phyloP scores from a whole-genome alignment of 2,329 filamentous ascomycete genomes.

The Gaeumannomyces tritici region DNA sequence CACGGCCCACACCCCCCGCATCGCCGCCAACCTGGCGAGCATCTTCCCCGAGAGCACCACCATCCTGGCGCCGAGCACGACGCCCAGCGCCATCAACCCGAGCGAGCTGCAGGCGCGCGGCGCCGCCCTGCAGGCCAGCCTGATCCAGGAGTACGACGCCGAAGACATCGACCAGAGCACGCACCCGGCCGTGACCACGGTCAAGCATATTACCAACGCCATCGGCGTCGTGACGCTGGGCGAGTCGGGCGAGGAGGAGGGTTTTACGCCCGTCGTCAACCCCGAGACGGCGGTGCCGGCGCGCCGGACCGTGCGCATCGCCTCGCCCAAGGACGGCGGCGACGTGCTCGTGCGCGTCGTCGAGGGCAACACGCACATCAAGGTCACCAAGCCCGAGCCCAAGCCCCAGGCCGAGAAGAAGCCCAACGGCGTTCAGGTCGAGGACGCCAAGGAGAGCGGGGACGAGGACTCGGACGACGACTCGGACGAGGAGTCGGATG shows the following conservation, averaged over 20 bases:
- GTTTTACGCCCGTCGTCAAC: constrained; percentile 73
- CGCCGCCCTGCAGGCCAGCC: constrained; percentile 87
- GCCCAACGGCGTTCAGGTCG: constrained; percentile 43
- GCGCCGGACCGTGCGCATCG: constrained; percentile 71
- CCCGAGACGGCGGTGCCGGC: constrained; percentile 86
- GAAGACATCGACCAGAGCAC: constrained; percentile 94
- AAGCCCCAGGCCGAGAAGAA: constrained; percentile 56
- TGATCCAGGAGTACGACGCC: constrained; percentile 89
- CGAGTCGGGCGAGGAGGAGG: constrained; percentile 45
- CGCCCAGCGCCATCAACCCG: constrained; percentile 74
- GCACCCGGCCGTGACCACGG: constrained; percentile 88
- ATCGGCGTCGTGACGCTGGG: constrained; percentile 72
- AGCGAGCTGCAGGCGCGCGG: constrained; percentile 83
- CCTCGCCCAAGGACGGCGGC: constrained; percentile 69
- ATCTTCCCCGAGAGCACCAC: constrained; percentile 75
- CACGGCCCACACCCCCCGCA: constrained; percentile 85
- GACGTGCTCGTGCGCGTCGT: constrained; percentile 82
- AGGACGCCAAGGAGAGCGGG: constrained; percentile 59
- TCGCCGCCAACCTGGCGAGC: constrained; percentile 67
- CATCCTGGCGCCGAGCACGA: constrained; percentile 77
- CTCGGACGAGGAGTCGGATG: constrained; percentile 53
- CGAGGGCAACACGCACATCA: constrained; percentile 85
- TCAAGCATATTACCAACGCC: constrained; percentile 79
- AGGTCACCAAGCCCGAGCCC: constrained; percentile 79
- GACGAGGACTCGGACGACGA: constrained; percentile 48